Percentiles rank a stretch among this genome's conserved stretches.
phyloP scores from a whole-genome alignment of 2,329 filamentous ascomycete genomes.

The Stemphylium beticola region DNA sequence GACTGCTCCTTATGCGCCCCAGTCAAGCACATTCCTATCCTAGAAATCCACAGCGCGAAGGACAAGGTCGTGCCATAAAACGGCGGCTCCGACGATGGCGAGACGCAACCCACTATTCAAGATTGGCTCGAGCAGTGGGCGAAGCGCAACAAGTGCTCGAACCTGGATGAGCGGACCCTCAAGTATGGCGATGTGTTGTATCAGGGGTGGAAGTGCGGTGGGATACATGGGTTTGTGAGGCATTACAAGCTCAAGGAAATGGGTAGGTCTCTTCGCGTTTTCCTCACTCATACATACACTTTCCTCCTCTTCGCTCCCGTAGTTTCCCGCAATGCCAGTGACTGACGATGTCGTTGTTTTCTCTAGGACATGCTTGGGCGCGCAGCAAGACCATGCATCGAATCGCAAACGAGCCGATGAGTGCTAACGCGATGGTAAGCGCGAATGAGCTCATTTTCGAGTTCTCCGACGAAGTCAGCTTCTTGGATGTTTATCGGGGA shows the following conservation, averaged over 20 bases:
- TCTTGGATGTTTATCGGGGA: too few relatives aligned
- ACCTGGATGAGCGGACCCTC: constrained; percentile 41
- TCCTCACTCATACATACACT: background rate
- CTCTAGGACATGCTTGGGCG: constrained; percentile 53
- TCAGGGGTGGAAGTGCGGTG: constrained; percentile 52
- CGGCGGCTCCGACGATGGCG: constrained; percentile 53
- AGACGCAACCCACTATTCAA: constrained; percentile 54
- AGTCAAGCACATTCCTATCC: constrained; percentile 50
- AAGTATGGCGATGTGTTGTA: constrained; percentile 53
- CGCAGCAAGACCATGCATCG: constrained; percentile 53
- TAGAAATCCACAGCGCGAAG: constrained; percentile 59
- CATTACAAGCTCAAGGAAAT: constrained; percentile 56
- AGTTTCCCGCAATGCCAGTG: too few relatives aligned
- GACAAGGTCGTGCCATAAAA: constrained; percentile 57
- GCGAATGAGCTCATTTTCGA: constrained; percentile 54
- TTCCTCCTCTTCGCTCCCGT: background rate
- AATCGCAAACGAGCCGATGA: constrained; percentile 51
- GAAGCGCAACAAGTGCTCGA: constrained; percentile 48
- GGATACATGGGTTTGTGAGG: constrained; percentile 46
- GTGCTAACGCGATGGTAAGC: constrained; percentile 51
- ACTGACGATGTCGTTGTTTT: too few relatives aligned
- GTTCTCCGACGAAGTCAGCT: constrained; percentile 49
- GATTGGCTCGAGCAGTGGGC: constrained; percentile 53
- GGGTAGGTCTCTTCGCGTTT: constrained; percentile 38
- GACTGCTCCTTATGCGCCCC: constrained; percentile 54